Percentiles rank a stretch among this genome's conserved stretches.
These are phyloP conservation scores for Neofusicoccum sp. DNA, from an alignment of 2,329 filamentous ascomycete genomes.

Conservation along the genomic window DNA sequence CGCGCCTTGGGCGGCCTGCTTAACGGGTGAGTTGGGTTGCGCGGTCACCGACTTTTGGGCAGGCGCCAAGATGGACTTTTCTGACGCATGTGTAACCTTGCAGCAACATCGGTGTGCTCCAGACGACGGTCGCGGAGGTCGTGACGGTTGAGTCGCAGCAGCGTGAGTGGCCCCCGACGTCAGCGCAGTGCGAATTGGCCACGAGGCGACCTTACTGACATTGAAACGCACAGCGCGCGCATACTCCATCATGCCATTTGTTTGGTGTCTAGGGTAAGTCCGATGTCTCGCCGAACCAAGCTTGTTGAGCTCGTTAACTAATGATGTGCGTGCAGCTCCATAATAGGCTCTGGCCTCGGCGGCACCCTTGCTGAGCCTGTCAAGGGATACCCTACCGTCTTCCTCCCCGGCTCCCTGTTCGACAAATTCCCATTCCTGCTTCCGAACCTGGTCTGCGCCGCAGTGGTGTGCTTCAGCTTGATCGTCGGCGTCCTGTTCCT, in stretches of 20 bases:
- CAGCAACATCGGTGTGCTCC: slow-evolving; percentile 90
- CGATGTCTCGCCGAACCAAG: slow-evolving; percentile 20
- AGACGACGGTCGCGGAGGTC: slow-evolving; percentile 93
- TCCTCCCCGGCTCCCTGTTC: slow-evolving; percentile 74
- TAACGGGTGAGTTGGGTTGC: slow-evolving; percentile 70
- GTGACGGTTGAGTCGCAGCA: slow-evolving; percentile 93
- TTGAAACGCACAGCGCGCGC: slow-evolving; percentile 66
- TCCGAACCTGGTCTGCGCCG: slow-evolving; percentile 86
- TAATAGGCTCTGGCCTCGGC: slow-evolving; percentile 88
- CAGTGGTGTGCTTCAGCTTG: slow-evolving; percentile 75
- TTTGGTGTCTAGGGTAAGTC: slow-evolving; percentile 87
- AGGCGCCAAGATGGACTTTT: slow-evolving; percentile 10
- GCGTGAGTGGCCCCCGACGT: slow-evolving; percentile 57
- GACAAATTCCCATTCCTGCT: slow-evolving; percentile 87
- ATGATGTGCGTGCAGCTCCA: slow-evolving; percentile 63
- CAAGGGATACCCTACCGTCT: slow-evolving; percentile 75
- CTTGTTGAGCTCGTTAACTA: slow-evolving; percentile 24
- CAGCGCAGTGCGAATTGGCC: slow-evolving; percentile 11
- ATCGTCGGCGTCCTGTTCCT: slow-evolving; percentile 81
- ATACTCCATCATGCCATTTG: slow-evolving; percentile 96
- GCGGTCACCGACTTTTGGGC: slow-evolving; percentile 19
- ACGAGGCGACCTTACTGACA: slow-evolving; percentile 29
- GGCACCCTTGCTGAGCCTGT: slow-evolving; percentile 88
- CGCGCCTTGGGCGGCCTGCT: slow-evolving; percentile 86
- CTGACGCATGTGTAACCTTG: slow-evolving; percentile 32